These are phyloP conservation scores for Laguncularia racemosa DNA, from an alignment of 345 rosid species.

Conservation along the genomic window DNA sequence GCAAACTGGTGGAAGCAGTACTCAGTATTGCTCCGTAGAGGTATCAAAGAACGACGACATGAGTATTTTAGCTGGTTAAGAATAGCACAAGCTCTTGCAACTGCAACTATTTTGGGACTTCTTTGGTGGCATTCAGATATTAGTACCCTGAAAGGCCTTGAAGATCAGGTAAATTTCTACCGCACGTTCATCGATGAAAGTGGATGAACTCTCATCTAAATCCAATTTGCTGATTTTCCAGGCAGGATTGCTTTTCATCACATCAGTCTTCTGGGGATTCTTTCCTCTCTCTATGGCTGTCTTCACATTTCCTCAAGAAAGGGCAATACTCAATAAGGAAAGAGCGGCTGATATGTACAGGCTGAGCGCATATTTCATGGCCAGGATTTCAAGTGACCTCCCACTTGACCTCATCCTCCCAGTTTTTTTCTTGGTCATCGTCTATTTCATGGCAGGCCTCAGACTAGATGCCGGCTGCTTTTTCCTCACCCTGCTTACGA, in stretches of 20 bases:
- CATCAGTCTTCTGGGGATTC: constrained; percentile 95
- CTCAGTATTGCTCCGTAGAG: constrained; percentile 62
- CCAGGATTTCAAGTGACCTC: constrained; percentile 92
- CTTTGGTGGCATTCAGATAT: constrained; percentile 93
- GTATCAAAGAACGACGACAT: constrained; percentile 76
- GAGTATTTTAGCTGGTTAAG: constrained; percentile 96
- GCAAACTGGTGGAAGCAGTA: constrained; percentile 88
- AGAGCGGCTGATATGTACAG: constrained; percentile 94
- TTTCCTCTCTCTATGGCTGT: constrained; percentile 94
- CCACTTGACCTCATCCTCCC: constrained; percentile 89
- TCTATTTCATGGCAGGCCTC: constrained; percentile 94
- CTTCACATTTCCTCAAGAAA: constrained; percentile 95
- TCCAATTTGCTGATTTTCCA: constrained; percentile 19
- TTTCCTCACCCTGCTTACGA: constrained; percentile 68
- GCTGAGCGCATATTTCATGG: constrained; percentile 86
- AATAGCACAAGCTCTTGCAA: constrained; percentile 81
- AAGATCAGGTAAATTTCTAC: constrained; percentile 64
- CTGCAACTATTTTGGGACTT: constrained; percentile 76
- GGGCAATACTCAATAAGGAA: constrained; percentile 87
- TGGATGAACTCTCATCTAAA: too few species aligned
- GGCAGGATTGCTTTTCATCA: constrained; percentile 91
- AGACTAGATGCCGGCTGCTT: constrained; percentile 54
- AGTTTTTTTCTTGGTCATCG: constrained; percentile 70
- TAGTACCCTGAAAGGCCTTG: constrained; percentile 44
- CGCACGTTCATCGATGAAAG: too few species aligned